Percentiles rank a stretch among this genome's conserved stretches.
Evolutionary conservation across 2,329 filamentous ascomycete species (phyloP).

Genomic region (Aspergillus versicolor): DNA sequence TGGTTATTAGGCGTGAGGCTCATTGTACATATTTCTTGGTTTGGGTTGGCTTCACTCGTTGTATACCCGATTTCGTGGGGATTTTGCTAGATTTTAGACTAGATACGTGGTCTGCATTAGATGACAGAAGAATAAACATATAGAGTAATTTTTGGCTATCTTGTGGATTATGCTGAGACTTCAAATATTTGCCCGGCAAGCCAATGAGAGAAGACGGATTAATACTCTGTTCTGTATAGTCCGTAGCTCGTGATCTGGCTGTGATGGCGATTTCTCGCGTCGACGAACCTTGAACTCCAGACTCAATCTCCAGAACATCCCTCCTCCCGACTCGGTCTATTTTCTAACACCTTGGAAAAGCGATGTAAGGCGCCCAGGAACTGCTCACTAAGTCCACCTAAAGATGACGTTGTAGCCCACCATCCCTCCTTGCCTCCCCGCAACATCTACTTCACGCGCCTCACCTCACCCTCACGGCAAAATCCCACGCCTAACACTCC

Average conservation of each 20-base stretch:
- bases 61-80: background rate
- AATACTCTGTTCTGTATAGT: background rate
- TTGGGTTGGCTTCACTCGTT: background rate
- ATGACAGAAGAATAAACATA: conserved; percentile 5
- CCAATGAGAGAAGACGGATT: too few species aligned
- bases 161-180: background rate
- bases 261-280: background rate
- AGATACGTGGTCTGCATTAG: background rate
- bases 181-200: background rate
- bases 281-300: background rate
- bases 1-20: background rate
- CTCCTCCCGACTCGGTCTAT: background rate
- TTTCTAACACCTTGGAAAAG: background rate
- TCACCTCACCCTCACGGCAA: background rate
- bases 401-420: conserved; percentile 10
- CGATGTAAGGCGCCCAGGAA: background rate
- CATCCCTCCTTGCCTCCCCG: background rate
- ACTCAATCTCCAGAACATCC: background rate
- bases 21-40: background rate
- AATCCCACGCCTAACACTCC: background rate
- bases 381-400: background rate
- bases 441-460: background rate
- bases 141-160: background rate
- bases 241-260: background rate
- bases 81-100: conserved; percentile 14